phyloP scores from a whole-genome alignment of 2,329 filamentous ascomycete species.

The Lasiodiplodia gonubiensis region DNA sequence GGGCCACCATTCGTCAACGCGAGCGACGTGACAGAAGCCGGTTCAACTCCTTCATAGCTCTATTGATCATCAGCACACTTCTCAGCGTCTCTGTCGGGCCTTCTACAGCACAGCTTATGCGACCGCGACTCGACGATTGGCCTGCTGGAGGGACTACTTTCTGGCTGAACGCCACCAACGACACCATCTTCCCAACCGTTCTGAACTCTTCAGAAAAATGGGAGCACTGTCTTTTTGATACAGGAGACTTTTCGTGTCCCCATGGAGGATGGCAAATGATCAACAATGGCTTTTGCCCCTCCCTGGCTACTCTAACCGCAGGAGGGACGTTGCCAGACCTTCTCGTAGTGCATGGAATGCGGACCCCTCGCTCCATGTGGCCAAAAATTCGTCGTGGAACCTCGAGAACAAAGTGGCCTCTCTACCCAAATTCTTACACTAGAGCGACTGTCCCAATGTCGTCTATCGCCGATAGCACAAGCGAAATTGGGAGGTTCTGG shows the following conservation, averaged over 20 bases:
- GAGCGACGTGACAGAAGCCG: background rate
- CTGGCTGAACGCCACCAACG: slow-evolving; percentile 3
- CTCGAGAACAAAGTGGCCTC: background rate
- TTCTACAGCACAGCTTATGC: slow-evolving; percentile 18
- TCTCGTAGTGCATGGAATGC: background rate
- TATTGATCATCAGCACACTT: slow-evolving; percentile 31
- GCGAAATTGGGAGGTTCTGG: slow-evolving; percentile 15
- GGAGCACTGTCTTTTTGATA: slow-evolving; percentile 28
- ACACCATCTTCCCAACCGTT: background rate
- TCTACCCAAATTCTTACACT: slow-evolving; percentile 16
- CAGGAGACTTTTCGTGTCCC: slow-evolving; percentile 29
- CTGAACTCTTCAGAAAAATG: background rate
- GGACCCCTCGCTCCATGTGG: background rate
- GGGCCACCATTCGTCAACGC: slow-evolving; percentile 28
- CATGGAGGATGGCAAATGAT: slow-evolving; percentile 29
- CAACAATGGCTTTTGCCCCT: slow-evolving; percentile 25
- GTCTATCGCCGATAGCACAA: slow-evolving; percentile 26
- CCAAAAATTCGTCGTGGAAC: background rate
- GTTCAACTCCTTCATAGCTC: slow-evolving; percentile 25
- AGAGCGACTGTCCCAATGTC: slow-evolving; percentile 24
- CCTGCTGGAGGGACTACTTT: slow-evolving; percentile 18
- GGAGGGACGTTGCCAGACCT: background rate
- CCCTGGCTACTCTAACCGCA: background rate
- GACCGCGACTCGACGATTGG: slow-evolving; percentile 6
- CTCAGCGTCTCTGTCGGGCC: slow-evolving; percentile 33